phyloP scores from a whole-genome alignment of 1,284 basidiomycete species.

The Ustilago xerochloae region DNA sequence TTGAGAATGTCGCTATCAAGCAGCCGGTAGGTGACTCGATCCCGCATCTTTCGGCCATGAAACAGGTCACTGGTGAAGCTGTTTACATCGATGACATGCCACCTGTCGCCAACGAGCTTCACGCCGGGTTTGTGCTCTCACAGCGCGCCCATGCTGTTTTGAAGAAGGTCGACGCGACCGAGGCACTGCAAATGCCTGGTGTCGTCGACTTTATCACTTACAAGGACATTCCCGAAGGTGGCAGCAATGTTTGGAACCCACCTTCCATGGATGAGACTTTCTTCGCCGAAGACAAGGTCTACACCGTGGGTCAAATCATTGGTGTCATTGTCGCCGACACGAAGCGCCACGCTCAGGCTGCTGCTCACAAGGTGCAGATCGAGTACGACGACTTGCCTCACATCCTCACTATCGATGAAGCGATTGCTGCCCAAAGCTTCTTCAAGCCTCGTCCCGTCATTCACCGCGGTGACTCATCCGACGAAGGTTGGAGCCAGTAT shows the following conservation, averaged over 20 bases:
- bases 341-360: conserved; percentile 67
- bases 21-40: conserved; percentile 58
- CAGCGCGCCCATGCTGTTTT: conserved; percentile 67
- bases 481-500: conserved; percentile 48
- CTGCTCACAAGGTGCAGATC: conserved; percentile 65
- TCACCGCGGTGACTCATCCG: conserved; percentile 50
- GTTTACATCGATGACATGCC: conserved; percentile 69
- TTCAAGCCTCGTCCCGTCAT: conserved; percentile 56
- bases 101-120: conserved; percentile 62
- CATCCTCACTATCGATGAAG: conserved; percentile 68
- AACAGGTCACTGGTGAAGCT: conserved; percentile 69
- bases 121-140: conserved; percentile 66
- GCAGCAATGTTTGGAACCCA: conserved; percentile 67
- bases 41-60: conserved; percentile 67
- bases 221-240: conserved; percentile 62
- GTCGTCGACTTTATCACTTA: conserved; percentile 65
- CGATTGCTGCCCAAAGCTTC: conserved; percentile 59
- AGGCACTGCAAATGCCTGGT: conserved; percentile 64
- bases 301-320: conserved; percentile 66
- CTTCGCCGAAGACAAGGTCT: conserved; percentile 67
- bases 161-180: conserved; percentile 59
- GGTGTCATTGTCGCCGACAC: conserved; percentile 67
- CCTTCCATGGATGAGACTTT: conserved; percentile 68
- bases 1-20: conserved; percentile 55
- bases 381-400: conserved; percentile 68